A percentile compares a stretch with the other conserved stretches of the same genome.
Conservation (phyloP, 2,329 filamentous ascomycete genomes). For the Colletotrichum sansevieriae region DNA sequence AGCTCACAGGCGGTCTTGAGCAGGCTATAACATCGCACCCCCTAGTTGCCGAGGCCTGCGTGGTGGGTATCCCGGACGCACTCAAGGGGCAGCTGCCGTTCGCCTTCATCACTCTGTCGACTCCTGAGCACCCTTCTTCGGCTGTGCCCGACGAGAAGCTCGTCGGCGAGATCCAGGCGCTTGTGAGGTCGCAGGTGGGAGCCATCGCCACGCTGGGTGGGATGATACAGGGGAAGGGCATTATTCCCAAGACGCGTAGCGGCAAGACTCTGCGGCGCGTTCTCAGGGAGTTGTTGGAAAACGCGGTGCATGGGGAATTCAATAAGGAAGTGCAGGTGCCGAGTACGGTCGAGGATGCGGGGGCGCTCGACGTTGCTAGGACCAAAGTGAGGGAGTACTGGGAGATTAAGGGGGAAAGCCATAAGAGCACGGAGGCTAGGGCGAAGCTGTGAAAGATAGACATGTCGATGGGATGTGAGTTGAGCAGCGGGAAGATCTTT, state of each 20-base stretch:
- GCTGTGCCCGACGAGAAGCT: conserved; percentile 63
- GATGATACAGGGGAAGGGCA: conserved; percentile 84
- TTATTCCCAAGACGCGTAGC: conserved; percentile 93
- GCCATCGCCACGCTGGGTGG: conserved; percentile 88
- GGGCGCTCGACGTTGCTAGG: conserved; percentile 81
- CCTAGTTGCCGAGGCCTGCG: conserved; percentile 83
- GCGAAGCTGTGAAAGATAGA: conserved; percentile 59
- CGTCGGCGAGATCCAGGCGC: conserved; percentile 74
- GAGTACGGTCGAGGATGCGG: conserved; percentile 85
- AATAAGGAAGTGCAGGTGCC: conserved; percentile 80
- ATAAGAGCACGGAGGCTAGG: conserved; percentile 60
- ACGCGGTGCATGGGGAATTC: conserved; percentile 80
- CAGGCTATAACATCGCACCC: conserved; percentile 89
- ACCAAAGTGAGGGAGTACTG: conserved; percentile 83
- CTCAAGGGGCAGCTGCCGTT: conserved; percentile 94
- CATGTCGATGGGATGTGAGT: background rate
- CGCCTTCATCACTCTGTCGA: conserved; percentile 78
- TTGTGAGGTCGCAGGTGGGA: conserved; percentile 85
- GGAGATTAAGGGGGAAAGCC: conserved; percentile 57
- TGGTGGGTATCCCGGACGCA: conserved; percentile 86
- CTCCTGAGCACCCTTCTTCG: conserved; percentile 61
- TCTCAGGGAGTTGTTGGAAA: conserved; percentile 85
- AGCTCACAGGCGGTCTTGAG: conserved; percentile 79
- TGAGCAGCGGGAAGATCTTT: too few species aligned
- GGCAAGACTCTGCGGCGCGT: conserved; percentile 91